Evolutionary conservation across 2,329 filamentous ascomycete genomes (phyloP), one percentile per base, ranked within the genome.

Genomic region (Phialophora chinensis): DNA sequence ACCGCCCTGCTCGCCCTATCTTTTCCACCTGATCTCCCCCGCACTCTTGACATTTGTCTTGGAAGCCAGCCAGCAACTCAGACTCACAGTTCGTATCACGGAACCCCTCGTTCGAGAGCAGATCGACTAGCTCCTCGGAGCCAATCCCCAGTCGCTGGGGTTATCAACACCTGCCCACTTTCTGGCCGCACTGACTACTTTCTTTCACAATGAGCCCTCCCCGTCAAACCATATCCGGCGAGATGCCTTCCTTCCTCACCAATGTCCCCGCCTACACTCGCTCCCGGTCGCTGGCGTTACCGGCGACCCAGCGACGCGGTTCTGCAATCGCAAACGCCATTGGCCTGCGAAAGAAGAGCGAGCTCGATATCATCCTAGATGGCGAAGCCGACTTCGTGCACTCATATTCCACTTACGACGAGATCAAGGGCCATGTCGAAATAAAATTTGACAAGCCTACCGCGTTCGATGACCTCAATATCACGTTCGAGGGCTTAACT

Each of bases 331-430:
- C 69, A 12, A 68, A 65, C 42, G 71, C 68, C 20, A 67, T 72
- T 14, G 66, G 63, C 6, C 27, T 73, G 47, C 65, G 71, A 44
- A 71, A 66, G 60, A 73, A 66, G 64, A 68, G 52, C 27, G 70
- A 70, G 38, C 63, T 75, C 53, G 73, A 73, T 23, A 71, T 75
- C 60, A 63, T 72, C 6, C 67, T 75, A 1, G 69, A 74, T 31
- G 70, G 69, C 58, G 62, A 68, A 31, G 50, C 56, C 8, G 65
- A 69, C 8, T 69, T 68, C 47, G 68, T 73, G 42, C 72, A 66
- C 56, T 74, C 74, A 8, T 77, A 76, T 60, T 75, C 74, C 14
- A 77, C 74, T 38, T 70, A 74, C 44, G 75, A 77, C 60, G 66
- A 72, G 47, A 77, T 77, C 63, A 65, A 73, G 44, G 76, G 76